These are phyloP conservation scores for Psilocybe mexicana DNA, from an alignment of 1,284 basidiomycete species.

Conservation along the genomic window DNA sequence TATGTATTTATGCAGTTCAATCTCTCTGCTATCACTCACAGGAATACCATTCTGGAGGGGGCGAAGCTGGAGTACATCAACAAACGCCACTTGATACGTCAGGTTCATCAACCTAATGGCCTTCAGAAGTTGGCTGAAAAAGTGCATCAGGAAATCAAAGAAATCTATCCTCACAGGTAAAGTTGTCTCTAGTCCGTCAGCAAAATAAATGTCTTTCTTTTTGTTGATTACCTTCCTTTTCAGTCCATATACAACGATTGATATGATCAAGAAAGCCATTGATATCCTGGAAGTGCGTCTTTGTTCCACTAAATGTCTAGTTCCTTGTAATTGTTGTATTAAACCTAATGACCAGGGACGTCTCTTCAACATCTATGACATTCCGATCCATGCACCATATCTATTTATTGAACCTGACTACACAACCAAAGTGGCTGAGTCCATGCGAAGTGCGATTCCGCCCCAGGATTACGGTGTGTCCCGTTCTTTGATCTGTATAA, in stretches of 20 bases:
- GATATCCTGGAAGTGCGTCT: constrained; percentile 50
- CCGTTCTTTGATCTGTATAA: background rate
- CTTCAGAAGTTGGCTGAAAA: constrained; percentile 49
- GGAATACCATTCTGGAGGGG: constrained; percentile 72
- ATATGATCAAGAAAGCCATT: constrained; percentile 62
- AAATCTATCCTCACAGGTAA: constrained; percentile 42
- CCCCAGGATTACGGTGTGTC: constrained; percentile 45
- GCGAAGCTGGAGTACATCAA: constrained; percentile 77
- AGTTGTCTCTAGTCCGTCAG: background rate
- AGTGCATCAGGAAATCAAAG: constrained; percentile 48
- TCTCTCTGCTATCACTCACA: constrained; percentile 68
- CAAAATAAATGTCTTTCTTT: background rate
- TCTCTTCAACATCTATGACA: constrained; percentile 65
- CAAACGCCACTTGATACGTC: constrained; percentile 68
- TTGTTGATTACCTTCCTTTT: background rate
- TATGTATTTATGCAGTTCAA: constrained; percentile 55
- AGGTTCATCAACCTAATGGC: constrained; percentile 44
- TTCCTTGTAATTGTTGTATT: background rate
- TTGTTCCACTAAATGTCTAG: background rate
- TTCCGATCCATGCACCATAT: constrained; percentile 67
- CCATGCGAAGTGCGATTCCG: constrained; percentile 52
- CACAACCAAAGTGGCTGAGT: constrained; percentile 50
- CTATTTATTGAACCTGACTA: constrained; percentile 76
- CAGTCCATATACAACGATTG: constrained; percentile 50
- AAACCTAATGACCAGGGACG: constrained; percentile 54